A percentile compares a stretch with the other conserved stretches of the same genome.
Evolutionary conservation across 2,329 filamentous ascomycete species (phyloP).

Genomic region (Berkeleyomyces rouxiae): DNA sequence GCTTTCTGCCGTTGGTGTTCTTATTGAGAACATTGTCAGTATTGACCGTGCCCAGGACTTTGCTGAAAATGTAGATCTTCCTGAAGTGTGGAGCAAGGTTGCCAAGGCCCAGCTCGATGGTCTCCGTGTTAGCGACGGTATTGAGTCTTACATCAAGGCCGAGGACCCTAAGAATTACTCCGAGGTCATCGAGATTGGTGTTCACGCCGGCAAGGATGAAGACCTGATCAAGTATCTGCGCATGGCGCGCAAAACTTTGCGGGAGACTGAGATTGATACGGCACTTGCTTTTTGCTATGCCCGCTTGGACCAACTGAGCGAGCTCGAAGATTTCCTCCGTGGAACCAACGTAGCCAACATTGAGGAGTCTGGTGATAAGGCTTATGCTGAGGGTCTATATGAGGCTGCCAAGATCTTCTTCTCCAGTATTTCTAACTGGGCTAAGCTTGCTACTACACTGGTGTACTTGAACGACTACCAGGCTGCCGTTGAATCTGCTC

Average conservation of each 20-base stretch:
- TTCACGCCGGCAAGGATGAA: slow-evolving; percentile 91
- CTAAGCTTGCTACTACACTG: slow-evolving; percentile 90
- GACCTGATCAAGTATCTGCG: slow-evolving; percentile 91
- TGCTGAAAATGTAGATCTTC: slow-evolving; percentile 81
- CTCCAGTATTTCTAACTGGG: slow-evolving; percentile 98
- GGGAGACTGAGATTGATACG: slow-evolving; percentile 86
- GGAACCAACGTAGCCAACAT: slow-evolving; percentile 88
- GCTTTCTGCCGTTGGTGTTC: slow-evolving; percentile 68
- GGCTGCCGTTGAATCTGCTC: slow-evolving; percentile 88
- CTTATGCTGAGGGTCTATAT: slow-evolving; percentile 83
- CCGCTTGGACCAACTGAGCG: slow-evolving; percentile 73
- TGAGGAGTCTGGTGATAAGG: slow-evolving; percentile 95
- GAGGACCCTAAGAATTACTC: slow-evolving; percentile 81
- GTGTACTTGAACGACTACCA: slow-evolving; percentile 98
- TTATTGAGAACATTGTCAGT: slow-evolving; percentile 92
- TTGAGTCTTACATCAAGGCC: slow-evolving; percentile 94
- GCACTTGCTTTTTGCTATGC: slow-evolving; percentile 87
- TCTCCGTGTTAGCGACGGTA: slow-evolving; percentile 76
- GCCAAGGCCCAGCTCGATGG: slow-evolving; percentile 96
- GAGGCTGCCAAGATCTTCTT: slow-evolving; percentile 98
- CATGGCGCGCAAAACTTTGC: slow-evolving; percentile 93
- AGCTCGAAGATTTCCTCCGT: slow-evolving; percentile 91
- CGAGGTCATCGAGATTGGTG: slow-evolving; percentile 92
- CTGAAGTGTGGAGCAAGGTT: slow-evolving; percentile 96
- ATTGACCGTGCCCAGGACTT: slow-evolving; percentile 94